A percentile compares a stretch with the other conserved stretches of the same genome.
phyloP scores from a whole-genome alignment of 2,329 filamentous ascomycete genomes.

The Colletotrichum horii region DNA sequence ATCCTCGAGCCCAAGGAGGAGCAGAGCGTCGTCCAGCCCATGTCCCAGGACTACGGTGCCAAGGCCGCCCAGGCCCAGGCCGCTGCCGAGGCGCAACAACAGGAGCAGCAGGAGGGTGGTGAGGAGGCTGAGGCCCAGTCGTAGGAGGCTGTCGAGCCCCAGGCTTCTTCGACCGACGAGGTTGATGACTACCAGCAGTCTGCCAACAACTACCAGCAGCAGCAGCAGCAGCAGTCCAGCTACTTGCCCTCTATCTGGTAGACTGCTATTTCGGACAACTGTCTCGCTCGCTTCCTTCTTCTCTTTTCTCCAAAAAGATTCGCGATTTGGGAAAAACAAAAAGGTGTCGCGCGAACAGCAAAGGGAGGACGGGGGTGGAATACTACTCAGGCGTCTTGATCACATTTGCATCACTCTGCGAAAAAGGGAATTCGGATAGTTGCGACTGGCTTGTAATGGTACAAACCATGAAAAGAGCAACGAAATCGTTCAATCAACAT shows the following conservation, averaged over 20 bases:
- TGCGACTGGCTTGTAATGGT: conserved; percentile 27
- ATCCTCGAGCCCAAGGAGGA: conserved; percentile 99
- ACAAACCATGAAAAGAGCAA: conserved; percentile 26
- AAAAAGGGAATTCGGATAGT: conserved; percentile 25
- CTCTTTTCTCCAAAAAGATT: conserved; percentile 8
- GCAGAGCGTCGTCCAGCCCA: conserved; percentile 90
- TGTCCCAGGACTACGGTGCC: conserved; percentile 98
- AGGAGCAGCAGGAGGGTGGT: conserved; percentile 58
- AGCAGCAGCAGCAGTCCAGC: neutral
- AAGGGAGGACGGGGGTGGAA: conserved; percentile 23
- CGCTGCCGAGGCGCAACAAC: conserved; percentile 66
- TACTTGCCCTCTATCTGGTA: neutral
- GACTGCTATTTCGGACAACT: neutral
- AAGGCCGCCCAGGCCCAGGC: conserved; percentile 76
- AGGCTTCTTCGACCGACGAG: neutral
- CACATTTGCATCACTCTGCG: conserved; percentile 27
- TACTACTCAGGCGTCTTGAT: conserved; percentile 27
- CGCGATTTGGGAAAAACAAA: conserved; percentile 5
- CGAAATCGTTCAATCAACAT: conserved; percentile 22
- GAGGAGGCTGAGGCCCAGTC: conserved; percentile 57
- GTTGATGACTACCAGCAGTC: neutral
- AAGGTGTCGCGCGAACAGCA: conserved; percentile 12
- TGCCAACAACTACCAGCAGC: neutral
- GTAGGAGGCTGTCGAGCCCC: conserved; percentile 38
- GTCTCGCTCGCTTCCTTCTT: neutral